Evolutionary conservation across 805 yeast species (phyloP).

Genomic region (Nakazawaea siamensis): DNA sequence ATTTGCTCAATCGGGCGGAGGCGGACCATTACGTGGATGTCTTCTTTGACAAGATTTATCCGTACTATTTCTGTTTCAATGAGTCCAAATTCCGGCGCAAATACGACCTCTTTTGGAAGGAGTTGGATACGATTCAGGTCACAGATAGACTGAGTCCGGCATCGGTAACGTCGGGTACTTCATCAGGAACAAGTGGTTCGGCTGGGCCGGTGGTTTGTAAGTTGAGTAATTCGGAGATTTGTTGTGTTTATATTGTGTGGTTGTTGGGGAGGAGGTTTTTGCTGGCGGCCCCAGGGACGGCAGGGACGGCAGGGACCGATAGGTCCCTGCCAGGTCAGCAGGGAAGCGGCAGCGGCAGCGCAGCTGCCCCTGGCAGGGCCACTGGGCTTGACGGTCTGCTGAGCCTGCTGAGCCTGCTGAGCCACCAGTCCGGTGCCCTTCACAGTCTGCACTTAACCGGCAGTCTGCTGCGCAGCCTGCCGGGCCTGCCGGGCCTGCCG

Average conservation of each 20-base stretch:
- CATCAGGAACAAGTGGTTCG: neutral
- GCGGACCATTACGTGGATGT: slow-evolving; percentile 27
- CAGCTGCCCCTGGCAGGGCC: no score
- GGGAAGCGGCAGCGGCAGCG: no score
- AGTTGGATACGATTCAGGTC: slow-evolving; percentile 15
- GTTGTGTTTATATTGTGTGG: slow-evolving; percentile 41
- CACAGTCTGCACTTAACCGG: slow-evolving; percentile 18
- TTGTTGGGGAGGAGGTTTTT: slow-evolving; percentile 27
- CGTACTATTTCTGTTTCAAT: slow-evolving; percentile 34
- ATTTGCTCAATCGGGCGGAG: slow-evolving; percentile 23
- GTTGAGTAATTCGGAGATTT: slow-evolving; percentile 26
- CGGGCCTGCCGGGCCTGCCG: no score
- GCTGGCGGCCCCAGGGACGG: no score
- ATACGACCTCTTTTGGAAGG: slow-evolving; percentile 32
- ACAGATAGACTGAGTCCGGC: slow-evolving; percentile 3
- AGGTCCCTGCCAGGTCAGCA: no score
- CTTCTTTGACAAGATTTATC: slow-evolving; percentile 35
- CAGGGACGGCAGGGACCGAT: no score
- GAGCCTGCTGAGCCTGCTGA: no score
- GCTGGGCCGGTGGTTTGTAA: slow-evolving; percentile 7
- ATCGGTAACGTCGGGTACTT: neutral
- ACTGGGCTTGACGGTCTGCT: no score
- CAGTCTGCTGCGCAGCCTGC: slow-evolving; percentile 14
- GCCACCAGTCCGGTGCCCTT: no score
- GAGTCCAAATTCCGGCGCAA: slow-evolving; percentile 22